Evolutionary conservation across 1,139 yeast species (phyloP), one percentile per base, ranked within the genome.

Genomic region (Candida tropicalis): DNA sequence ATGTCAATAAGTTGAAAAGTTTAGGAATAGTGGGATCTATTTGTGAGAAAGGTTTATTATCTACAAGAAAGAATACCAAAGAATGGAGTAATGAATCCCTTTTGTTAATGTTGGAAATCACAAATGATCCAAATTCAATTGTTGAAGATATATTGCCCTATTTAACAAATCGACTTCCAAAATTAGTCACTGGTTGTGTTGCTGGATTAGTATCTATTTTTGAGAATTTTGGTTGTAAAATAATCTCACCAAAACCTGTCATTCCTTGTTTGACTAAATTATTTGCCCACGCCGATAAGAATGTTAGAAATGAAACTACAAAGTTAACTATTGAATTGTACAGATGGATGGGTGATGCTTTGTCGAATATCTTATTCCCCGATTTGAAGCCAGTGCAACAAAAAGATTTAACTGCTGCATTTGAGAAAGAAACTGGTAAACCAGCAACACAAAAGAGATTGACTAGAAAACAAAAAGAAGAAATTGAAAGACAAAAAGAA

Each of bases 301-400:
- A 79, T 47, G 97, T 95, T 6, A 78, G 99, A 57, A 80, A 83
- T 1, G 96, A 88, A 57, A 81, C 97, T 2, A 77, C 84, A 7
- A 73, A 75, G 38, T 69, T 93, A 50, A 73, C 91, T 0, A 81
- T 88, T 2, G 89, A 83, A 47, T 59, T 91, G 22, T 83, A 84
- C 60, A 78, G 81, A 49, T 87, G 95, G 87, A 76, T 87, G 61
- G 95, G 95, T 3, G 80, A 74, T 23, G 71, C 82, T 0, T 68
- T 89, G 40, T 81, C 81, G 41, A 71, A 76, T 11, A 61, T 82
- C 0, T 65, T 90, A 33, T 78, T 90, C 46, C 79, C 85, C 2
- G 82, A 82, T 25, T 72, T 93, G 60, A 93, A 93, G 59, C 96
- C 97, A 0, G 89, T 90, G 11, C 98, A 93, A 62, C 95, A 89